Base-by-base conservation (phyloP, 2,329 filamentous ascomycete genomes). In the Raffaelea arxii region DNA sequence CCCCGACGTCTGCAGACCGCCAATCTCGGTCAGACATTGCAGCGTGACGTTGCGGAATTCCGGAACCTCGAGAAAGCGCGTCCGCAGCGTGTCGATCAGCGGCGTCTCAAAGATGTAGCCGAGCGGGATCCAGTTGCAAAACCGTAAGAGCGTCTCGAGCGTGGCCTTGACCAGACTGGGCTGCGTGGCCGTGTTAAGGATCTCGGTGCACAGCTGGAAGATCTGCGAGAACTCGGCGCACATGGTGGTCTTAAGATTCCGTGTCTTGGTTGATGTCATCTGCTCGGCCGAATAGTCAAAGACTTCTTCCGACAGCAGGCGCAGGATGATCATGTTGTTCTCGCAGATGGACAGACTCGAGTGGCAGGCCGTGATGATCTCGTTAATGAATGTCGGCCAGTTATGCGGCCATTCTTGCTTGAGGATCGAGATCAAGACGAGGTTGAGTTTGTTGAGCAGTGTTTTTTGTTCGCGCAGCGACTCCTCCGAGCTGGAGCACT, bases 341-440 rank as follows among this genome's bases (percentile, higher is more conserved):
- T 98, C 92, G 77, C 94, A 98, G 58, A 98, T 94, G 32, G 91
- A 92, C 46, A 98, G 74, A 66, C 86, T 96, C 56, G 87, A 91
- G 64, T 94, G 90, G 68, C 90, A 97, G 47, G 92, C 91, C 21
- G 88, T 85, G 58, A 98, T 89, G 66, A 98, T 98, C 72, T 98
- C 92, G 73, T 97, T 97, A 77, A 98, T 97, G 68, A 98, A 98
- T 19, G 89, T 95, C 11, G 94, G 92, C 92, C 94, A 98, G 74
- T 98, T 94, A 69, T 97, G 91, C 48, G 92, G 92, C 92, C 92
- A 98, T 68, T 98, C 92, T 69, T 98, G 92, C 75, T 98, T 98
- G 61, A 98, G 74, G 53, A 98, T 91, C 48, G 90, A 96, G 57
- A 98, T 88, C 53, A 98, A 84, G 49, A 97, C 91, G 58, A 98